Percentiles rank a stretch among this genome's conserved stretches.
Evolutionary conservation across 2,329 filamentous ascomycete species (phyloP).

Genomic region (Dactylellina haptotyla): DNA sequence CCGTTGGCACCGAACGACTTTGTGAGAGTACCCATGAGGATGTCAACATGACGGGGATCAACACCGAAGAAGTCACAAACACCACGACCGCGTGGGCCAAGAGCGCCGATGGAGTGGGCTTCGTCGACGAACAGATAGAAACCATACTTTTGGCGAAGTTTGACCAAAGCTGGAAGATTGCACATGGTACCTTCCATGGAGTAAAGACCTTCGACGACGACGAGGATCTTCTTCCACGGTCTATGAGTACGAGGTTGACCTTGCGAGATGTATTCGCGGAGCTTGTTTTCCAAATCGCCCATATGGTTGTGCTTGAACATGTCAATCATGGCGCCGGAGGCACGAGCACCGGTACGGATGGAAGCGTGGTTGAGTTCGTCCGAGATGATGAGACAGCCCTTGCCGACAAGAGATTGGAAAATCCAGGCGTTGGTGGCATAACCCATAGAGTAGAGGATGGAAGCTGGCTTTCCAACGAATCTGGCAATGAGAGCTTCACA

Average conservation of each 20-base stretch:
- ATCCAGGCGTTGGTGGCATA: slow-evolving; percentile 94
- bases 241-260: slow-evolving; percentile 98
- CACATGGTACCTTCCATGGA: slow-evolving; percentile 99
- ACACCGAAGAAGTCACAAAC: slow-evolving; percentile 98
- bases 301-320: slow-evolving; percentile 99
- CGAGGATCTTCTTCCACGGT: slow-evolving; percentile 98
- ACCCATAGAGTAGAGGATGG: slow-evolving; percentile 99
- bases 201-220: slow-evolving; percentile 95
- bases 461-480: slow-evolving; percentile 92
- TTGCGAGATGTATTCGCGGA: slow-evolving; percentile 93
- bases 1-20: slow-evolving; percentile 99
- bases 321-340: slow-evolving; percentile 92
- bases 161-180: slow-evolving; percentile 88
- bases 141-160: slow-evolving; percentile 94
- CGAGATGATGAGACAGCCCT: slow-evolving; percentile 92
- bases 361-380: slow-evolving; percentile 98
- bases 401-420: slow-evolving; percentile 90
- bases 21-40: slow-evolving; percentile 97
- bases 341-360: slow-evolving; percentile 91
- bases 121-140: slow-evolving; percentile 96
- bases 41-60: slow-evolving; percentile 85
- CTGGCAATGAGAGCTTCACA: slow-evolving; percentile 88
- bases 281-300: slow-evolving; percentile 81
- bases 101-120: slow-evolving; percentile 92
- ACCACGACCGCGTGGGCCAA: slow-evolving; percentile 86